Base-by-base conservation (phyloP, 495 filamentous ascomycete species). In the Lasiosphaeris hirsuta region DNA sequence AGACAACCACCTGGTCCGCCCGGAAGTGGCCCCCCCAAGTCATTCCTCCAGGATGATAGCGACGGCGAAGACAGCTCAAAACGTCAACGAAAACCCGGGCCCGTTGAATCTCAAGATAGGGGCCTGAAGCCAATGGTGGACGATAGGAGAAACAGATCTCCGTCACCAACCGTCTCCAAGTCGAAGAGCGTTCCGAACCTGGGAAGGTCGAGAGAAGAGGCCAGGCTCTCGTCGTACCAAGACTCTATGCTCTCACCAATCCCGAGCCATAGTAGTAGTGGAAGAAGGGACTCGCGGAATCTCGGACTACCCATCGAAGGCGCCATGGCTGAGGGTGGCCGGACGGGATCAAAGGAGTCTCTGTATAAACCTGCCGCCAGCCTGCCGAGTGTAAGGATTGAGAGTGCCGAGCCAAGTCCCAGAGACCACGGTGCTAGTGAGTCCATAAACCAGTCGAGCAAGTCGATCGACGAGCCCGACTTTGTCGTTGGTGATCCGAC, bases 321-420 rank as follows among this genome's bases (percentile, higher is more conserved):
- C 23, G 58, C 64, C 10, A 61, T 68, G 36, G 64, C 68, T 19
- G 72, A 78, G 33, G 68, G 63, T 17, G 66, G 59, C 52, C 65
- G 61, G 10, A 72, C 79, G 11, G 65, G 60, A 6, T 79, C 78
- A 8, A 67, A 80, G 38, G 63, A 69, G 15, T 73, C 75, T 8
- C 72, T 74, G 45, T 76, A 79, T 56, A 73, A 80, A 51, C 77
- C 80, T n/a, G 78, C 78, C 5, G 69, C 73, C 18, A 81, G 75
- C 45, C 73, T 69, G 61, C 76, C 63, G 45, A 75, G 61, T 69
- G 41, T 74, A 19, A 58, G 62, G 13, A 48, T 74, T 7, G 66
- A 71, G 35, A 68, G 63, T 51, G 64, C 62, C 35, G 70, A 73
- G 44, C 61, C 63, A 10, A 66, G 65, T 34, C 63, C 65, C 35